Evolutionary conservation across 78 protist genomes (phyloP), one percentile per base, ranked within the genome.

Genomic region (Creolimax fragrantissima): DNA sequence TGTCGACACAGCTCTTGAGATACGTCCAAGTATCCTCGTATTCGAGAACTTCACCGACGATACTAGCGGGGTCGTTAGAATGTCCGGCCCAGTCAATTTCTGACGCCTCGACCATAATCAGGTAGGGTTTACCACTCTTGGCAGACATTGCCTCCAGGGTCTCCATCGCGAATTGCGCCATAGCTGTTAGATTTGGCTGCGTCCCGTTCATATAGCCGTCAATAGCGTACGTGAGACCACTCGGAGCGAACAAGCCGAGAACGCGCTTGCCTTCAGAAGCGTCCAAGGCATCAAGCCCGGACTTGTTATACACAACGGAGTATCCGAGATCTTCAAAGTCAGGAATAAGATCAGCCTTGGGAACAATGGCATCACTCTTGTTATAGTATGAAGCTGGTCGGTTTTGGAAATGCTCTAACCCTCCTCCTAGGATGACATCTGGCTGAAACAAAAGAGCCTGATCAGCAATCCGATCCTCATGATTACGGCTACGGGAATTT

Each of bases 41-140:
- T 35, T 90, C 81, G 41, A 42, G 74, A 32, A 42, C 92, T n/a
- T 90, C 92, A 7, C 4, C 81, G 37, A 36, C 74, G 35, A 42
- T 44, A 3, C 74, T 81, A 7, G 92, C 86, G 37, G 44, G 44
- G 42, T 90, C 92, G 5, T 90, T 90, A n/a, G 39, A n/a, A 7
- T 90, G 92, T n/a, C 74, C 92, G 5, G 92, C 92, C 81, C 74
- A 42, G 83, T 90, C 92, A 4, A 90, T 90, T 4, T 24, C 36
- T 5, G 74, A 42, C 35, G 81, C 92, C 45, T 90, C 92, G 7
- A 90, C 35, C 74, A 74, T 66, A 42, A 74, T 24, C 35, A 6
- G 35, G 81, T 43, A 90, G 43, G 81, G 81, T 24, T 74, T 81
- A 3, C 45, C 92, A 11, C 35, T 35, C 32, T 37, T n/a, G 4